Conservation (phyloP, 306 rosid species). For the Senna tora region DNA sequence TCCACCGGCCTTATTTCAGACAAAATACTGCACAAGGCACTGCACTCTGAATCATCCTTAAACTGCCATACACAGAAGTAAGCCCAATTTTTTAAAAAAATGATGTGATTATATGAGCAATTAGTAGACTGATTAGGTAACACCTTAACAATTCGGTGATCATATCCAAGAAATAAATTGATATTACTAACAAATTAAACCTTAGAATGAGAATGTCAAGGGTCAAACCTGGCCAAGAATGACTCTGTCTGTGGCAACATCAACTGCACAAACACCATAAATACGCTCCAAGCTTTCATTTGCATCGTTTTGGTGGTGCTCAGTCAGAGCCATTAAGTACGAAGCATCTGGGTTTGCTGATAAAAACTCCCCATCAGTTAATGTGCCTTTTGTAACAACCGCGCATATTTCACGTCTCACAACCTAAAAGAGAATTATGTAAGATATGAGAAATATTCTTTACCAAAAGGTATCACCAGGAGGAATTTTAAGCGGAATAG, state of each 20-base stretch:
- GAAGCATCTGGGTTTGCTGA: constrained; percentile 86
- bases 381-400: constrained; percentile 87
- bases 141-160: constrained; percentile 17
- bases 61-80: constrained; percentile 59
- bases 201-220: constrained; percentile 28
- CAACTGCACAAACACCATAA: constrained; percentile 87
- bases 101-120: constrained; percentile 26
- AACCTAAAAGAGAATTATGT: constrained; percentile 56
- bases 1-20: constrained; percentile 96
- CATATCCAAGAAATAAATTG: constrained; percentile 11
- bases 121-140: constrained; percentile 18
- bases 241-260: constrained; percentile 77
- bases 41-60: constrained; percentile 83
- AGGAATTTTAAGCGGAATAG: constrained; percentile 7
- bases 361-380: constrained; percentile 85
- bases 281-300: constrained; percentile 51
- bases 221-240: constrained; percentile 88
- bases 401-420: constrained; percentile 96
- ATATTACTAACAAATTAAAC: constrained; percentile 14
- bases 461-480: constrained; percentile 8
- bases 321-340: constrained; percentile 83
- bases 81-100: not conserved
- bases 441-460: constrained; percentile 18
- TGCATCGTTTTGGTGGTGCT: constrained; percentile 49
- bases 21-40: constrained; percentile 74